Conservation (phyloP, 2,329 filamentous ascomycete species). For the Cladosporium cucumerinum region DNA sequence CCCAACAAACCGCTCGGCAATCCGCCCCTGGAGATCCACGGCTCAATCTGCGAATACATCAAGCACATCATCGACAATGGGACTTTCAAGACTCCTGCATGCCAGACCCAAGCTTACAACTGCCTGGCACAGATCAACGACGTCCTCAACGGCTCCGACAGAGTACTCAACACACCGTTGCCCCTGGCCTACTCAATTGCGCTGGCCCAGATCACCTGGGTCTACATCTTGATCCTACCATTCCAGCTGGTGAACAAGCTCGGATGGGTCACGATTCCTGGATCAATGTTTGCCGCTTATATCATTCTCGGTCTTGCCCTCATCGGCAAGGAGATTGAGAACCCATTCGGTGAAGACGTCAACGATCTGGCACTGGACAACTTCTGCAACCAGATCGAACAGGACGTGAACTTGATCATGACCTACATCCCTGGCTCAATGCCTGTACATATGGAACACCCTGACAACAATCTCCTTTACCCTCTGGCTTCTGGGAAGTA, state of each 20-base stretch:
- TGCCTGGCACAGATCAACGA: slow-evolving; percentile 66
- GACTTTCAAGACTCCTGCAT: slow-evolving; percentile 55
- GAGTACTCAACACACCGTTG: slow-evolving; percentile 76
- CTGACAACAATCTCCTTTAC: not conserved
- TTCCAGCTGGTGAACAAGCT: slow-evolving; percentile 70
- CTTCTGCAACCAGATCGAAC: slow-evolving; percentile 71
- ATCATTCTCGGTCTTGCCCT: slow-evolving; percentile 75
- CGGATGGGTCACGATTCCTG: slow-evolving; percentile 73
- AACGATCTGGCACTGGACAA: slow-evolving; percentile 75
- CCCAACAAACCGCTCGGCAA: slow-evolving; percentile 72
- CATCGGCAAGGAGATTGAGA: slow-evolving; percentile 80
- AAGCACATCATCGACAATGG: slow-evolving; percentile 58
- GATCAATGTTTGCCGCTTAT: slow-evolving; percentile 65
- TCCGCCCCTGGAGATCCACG: slow-evolving; percentile 77
- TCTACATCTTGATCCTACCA: slow-evolving; percentile 75
- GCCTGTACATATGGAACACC: not conserved
- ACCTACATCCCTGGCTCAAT: not conserved
- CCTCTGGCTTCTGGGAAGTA: not conserved
- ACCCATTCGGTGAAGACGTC: slow-evolving; percentile 79
- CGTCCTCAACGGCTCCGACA: slow-evolving; percentile 67
- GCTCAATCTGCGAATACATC: slow-evolving; percentile 65
- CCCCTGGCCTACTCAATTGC: slow-evolving; percentile 80
- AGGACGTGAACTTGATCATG: slow-evolving; percentile 59
- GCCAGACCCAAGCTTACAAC: slow-evolving; percentile 57
- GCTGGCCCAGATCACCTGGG: slow-evolving; percentile 81